Evolutionary conservation across 2,329 filamentous ascomycete species (phyloP), one percentile per base, ranked within the genome.

Genomic region (Exutisphaerella laricina): DNA sequence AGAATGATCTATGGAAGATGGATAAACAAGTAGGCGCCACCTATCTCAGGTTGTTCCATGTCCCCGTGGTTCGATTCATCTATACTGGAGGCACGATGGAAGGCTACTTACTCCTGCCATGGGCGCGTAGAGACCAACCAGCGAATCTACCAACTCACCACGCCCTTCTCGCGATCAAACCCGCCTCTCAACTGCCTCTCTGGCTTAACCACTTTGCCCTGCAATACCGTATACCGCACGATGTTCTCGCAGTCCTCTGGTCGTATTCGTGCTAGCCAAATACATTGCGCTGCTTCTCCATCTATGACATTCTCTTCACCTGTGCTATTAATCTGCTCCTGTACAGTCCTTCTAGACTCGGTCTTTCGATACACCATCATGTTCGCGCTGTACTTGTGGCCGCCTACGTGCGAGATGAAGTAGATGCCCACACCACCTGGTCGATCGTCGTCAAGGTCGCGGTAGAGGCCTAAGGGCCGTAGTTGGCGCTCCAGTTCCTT

Each of bases 341-440:
- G 43, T 31, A 54, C 49, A 63, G 44, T 55, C 31, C 52, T 47
- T 25, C 49, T 33, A 5, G 46, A 42, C 23, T 61, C 66, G 5
- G 73, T 71, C 13, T 77, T 75, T 7, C 92, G 78, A 65, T 98
- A 97, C 1, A 98, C 74, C 71, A 98, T 85, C 56, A 97, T 80
- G 58, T 98, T 98, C 20, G 92, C 92, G 34, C 83, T 82, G 68
- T 94, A 97, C 70, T 96, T 96, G 71, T 98, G 92, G 0, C 92
- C 92, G 20, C 92, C 92, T 2, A 96, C 88, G 61, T 98, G 92
- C 54, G 82, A 90, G 60, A 97, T 94, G 62, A 96, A 97, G 69
- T 95, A 95, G 52, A 98, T 86, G 0, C 88, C 90, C 4, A 96
- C 90, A 9, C 92, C 92, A 8, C 90, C 90, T 0, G 89, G 88